phyloP scores from a whole-genome alignment of 2,329 filamentous ascomycete species.

The Pseudogymnoascus sp. region DNA sequence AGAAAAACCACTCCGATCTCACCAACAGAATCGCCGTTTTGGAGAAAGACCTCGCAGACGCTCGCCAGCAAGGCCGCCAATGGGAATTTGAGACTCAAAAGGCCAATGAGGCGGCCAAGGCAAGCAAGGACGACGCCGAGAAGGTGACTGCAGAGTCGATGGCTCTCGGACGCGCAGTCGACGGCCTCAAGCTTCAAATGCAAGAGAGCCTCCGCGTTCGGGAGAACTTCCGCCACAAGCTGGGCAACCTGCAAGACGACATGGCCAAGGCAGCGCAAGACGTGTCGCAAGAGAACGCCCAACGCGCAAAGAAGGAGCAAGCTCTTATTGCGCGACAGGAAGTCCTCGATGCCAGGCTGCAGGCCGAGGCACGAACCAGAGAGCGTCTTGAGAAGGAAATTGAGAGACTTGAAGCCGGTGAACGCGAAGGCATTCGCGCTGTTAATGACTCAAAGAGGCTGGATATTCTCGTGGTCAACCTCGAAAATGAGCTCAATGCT shows the following conservation, averaged over 20 bases:
- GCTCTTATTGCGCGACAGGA: slow-evolving; percentile 73
- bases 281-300: slow-evolving; percentile 73
- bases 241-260: slow-evolving; percentile 78
- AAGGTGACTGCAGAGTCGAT: slow-evolving; percentile 56
- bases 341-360: slow-evolving; percentile 68
- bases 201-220: slow-evolving; percentile 80
- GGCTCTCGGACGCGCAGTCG: slow-evolving; percentile 65
- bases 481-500: slow-evolving; percentile 62
- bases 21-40: slow-evolving; percentile 47
- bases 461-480: slow-evolving; percentile 46
- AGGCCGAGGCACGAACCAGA: slow-evolving; percentile 64
- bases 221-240: slow-evolving; percentile 76
- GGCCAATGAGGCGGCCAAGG: slow-evolving; percentile 56
- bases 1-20: slow-evolving; percentile 48
- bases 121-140: slow-evolving; percentile 53
- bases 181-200: slow-evolving; percentile 67
- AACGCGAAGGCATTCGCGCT: slow-evolving; percentile 58
- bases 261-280: slow-evolving; percentile 74
- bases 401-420: slow-evolving; percentile 56
- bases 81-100: slow-evolving; percentile 57
- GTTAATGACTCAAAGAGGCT: slow-evolving; percentile 56
- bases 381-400: slow-evolving; percentile 61
- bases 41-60: slow-evolving; percentile 49
- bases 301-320: slow-evolving; percentile 71
- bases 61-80: slow-evolving; percentile 50